Evolutionary conservation across 345 rosid species (phyloP).

Genomic region (Ceriops tagal): DNA sequence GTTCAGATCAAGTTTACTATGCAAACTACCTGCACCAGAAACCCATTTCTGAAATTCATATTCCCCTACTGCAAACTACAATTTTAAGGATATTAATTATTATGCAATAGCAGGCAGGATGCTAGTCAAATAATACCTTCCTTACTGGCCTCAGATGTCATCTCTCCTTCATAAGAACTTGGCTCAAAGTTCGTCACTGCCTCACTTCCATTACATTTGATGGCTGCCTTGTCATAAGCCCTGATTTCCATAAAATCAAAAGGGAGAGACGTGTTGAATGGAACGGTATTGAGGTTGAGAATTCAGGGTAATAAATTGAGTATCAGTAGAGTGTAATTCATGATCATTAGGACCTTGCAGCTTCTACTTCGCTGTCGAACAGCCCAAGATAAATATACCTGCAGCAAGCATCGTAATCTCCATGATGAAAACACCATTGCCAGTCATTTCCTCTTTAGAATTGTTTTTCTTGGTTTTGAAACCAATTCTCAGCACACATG

Average conservation of each 20-base stretch:
- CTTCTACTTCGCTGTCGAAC: constrained; percentile 96
- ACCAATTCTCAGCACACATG: constrained; percentile 24
- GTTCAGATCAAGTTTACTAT: constrained; percentile 53
- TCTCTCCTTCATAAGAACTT: constrained; percentile 64
- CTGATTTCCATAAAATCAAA: constrained; percentile 63
- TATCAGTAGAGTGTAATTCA: constrained; percentile 49
- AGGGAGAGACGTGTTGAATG: constrained; percentile 52
- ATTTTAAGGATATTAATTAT: constrained; percentile 4
- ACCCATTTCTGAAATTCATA: constrained; percentile 1
- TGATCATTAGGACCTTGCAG: constrained; percentile 95
- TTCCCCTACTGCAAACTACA: background rate
- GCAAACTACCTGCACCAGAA: constrained; percentile 28
- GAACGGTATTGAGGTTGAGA: constrained; percentile 40
- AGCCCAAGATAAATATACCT: constrained; percentile 99
- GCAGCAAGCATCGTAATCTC: constrained; percentile 87
- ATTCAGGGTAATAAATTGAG: constrained; percentile 47
- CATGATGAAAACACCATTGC: constrained; percentile 49
- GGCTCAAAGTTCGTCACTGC: constrained; percentile 41
- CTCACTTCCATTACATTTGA: constrained; percentile 39
- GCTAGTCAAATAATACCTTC: constrained; percentile 42
- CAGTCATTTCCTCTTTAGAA: constrained; percentile 43
- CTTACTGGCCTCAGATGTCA: constrained; percentile 38
- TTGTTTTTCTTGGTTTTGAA: constrained; percentile 20
- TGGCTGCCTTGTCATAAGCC: constrained; percentile 98
- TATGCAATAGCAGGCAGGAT: background rate